Percentiles rank a stretch among this genome's conserved stretches.
Conservation (phyloP, 805 yeast species). For the Metschnikowia similis region DNA sequence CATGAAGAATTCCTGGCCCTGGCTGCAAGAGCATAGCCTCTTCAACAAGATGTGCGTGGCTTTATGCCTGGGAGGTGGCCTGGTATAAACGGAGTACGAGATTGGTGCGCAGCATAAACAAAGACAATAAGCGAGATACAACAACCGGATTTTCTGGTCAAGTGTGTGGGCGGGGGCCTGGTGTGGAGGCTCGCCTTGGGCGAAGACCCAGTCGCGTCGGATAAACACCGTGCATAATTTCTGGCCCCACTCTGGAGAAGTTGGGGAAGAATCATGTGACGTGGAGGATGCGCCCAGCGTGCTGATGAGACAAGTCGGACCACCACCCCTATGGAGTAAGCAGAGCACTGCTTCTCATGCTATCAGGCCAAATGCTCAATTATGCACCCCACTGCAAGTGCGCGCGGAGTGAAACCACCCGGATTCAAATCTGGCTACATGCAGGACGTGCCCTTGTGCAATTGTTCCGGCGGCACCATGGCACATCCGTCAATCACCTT, state of each 20-base stretch:
- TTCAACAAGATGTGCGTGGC: too few species aligned
- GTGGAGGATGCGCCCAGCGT: background rate
- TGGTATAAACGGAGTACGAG: too few species aligned
- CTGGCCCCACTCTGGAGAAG: background rate
- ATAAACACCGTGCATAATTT: background rate
- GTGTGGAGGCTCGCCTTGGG: background rate
- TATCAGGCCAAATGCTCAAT: background rate
- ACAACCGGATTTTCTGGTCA: background rate
- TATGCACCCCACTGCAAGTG: slow-evolving; percentile 7
- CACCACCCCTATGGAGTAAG: background rate
- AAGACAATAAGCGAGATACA: background rate
- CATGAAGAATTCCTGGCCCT: too few species aligned
- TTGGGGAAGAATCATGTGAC: background rate
- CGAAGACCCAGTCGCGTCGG: slow-evolving; percentile 3
- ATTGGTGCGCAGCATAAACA: too few species aligned
- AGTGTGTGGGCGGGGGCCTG: background rate
- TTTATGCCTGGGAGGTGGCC: too few species aligned
- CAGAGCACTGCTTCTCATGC: background rate
- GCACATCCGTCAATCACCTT: background rate
- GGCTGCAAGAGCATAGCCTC: too few species aligned
- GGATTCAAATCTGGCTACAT: slow-evolving; percentile 1
- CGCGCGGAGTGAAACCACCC: slow-evolving; percentile 17
- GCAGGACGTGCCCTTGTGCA: slow-evolving; percentile 2
- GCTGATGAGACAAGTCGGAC: too few species aligned
- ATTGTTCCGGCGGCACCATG: slow-evolving; percentile 5